phyloP scores from a whole-genome alignment of 768 basidiomycete genomes.

The Phylloporus rhodoxanthus region DNA sequence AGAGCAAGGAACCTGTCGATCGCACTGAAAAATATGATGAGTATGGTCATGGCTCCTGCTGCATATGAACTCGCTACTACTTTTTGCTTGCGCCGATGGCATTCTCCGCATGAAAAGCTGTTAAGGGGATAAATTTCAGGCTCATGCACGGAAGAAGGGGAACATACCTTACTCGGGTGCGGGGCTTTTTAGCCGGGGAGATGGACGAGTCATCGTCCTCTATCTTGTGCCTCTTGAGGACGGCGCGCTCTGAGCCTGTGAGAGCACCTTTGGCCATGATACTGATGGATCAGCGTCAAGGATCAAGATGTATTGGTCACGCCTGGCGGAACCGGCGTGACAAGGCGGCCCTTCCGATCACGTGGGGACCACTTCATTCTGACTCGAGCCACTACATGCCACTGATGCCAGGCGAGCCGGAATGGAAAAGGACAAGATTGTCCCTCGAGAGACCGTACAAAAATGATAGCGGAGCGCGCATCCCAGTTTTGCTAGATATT shows the following conservation, averaged over 20 bases:
- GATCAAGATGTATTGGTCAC: conserved; percentile 11
- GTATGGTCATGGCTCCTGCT: conserved; percentile 11
- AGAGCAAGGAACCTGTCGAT: conserved; percentile 78
- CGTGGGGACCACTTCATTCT: conserved; percentile 15
- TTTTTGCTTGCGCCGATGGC: conserved; percentile 86
- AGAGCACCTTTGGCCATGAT: conserved; percentile 28
- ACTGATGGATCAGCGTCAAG: conserved; percentile 31
- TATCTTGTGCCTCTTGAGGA: conserved; percentile 55
- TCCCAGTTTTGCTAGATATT: conserved; percentile 65
- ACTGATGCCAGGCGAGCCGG: conserved; percentile 33
- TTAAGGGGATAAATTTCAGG: conserved; percentile 2
- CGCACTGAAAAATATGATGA: conserved; percentile 51
- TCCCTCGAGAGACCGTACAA: conserved; percentile 79
- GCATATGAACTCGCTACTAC: conserved; percentile 30
- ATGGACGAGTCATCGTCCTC: conserved; percentile 51
- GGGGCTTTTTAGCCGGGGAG: conserved; percentile 51
- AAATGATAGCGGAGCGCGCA: conserved; percentile 60
- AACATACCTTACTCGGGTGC: conserved; percentile 70
- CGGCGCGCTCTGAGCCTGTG: conserved; percentile 26
- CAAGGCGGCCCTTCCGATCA: conserved; percentile 14
- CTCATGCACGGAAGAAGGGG: conserved; percentile 1
- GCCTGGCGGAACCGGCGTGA: conserved; percentile 1
- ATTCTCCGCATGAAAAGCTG: conserved; percentile 84
- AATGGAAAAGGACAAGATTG: conserved; percentile 57
- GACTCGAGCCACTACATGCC: conserved; percentile 7